phyloP scores from a whole-genome alignment of 2,329 filamentous ascomycete species.

The Blastomyces gilchristii region DNA sequence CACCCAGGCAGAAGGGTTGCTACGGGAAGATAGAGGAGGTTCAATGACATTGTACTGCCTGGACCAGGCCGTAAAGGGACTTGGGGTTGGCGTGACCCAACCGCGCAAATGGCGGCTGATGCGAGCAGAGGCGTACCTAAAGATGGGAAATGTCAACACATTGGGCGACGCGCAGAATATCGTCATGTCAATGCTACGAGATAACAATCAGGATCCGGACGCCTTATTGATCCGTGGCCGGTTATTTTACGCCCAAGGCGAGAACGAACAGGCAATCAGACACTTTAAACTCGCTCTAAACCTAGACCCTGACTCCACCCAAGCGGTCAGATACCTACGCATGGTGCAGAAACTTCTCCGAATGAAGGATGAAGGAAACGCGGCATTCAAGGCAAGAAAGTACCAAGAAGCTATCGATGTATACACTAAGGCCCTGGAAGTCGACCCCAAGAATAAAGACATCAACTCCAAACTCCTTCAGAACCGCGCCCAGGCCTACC shows the following conservation, averaged over 20 bases:
- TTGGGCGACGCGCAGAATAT: slow-evolving; percentile 87
- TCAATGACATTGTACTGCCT: slow-evolving; percentile 90
- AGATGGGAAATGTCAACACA: slow-evolving; percentile 82
- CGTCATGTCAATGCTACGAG: slow-evolving; percentile 73
- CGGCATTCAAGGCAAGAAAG: slow-evolving; percentile 73
- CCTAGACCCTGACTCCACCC: slow-evolving; percentile 84
- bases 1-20: slow-evolving; percentile 63
- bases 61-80: slow-evolving; percentile 73
- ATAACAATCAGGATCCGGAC: slow-evolving; percentile 86
- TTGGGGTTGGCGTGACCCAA: slow-evolving; percentile 64
- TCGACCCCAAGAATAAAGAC: slow-evolving; percentile 80
- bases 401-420: slow-evolving; percentile 73
- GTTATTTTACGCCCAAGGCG: slow-evolving; percentile 79
- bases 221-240: slow-evolving; percentile 81
- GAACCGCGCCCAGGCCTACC: slow-evolving; percentile 79
- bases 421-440: slow-evolving; percentile 70
- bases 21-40: slow-evolving; percentile 64
- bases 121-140: slow-evolving; percentile 81
- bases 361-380: slow-evolving; percentile 89
- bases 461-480: slow-evolving; percentile 92
- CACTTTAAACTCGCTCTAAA: slow-evolving; percentile 82
- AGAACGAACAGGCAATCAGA: slow-evolving; percentile 88
- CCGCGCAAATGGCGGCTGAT: slow-evolving; percentile 91
- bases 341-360: slow-evolving; percentile 85
- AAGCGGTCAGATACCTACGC: slow-evolving; percentile 77